phyloP scores from a whole-genome alignment of 2,329 filamentous ascomycete genomes.

The Plectosphaerella sp. region DNA sequence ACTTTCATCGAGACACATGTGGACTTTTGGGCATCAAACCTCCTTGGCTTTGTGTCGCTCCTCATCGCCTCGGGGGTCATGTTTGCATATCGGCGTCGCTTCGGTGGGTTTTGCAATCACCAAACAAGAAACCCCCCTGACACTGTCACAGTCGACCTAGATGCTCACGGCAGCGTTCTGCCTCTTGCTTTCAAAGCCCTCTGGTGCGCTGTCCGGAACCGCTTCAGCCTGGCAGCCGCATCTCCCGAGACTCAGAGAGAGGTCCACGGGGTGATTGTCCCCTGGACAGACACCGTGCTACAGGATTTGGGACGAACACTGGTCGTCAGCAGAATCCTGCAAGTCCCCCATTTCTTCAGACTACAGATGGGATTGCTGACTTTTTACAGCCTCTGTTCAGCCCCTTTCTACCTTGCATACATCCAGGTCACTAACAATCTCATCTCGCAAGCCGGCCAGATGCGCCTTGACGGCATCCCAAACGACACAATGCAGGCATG shows the following conservation, averaged over 20 bases:
- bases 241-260: slow-evolving; percentile 53
- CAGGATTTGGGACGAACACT: slow-evolving; percentile 60
- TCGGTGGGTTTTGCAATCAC: slow-evolving; percentile 5
- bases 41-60: slow-evolving; percentile 54
- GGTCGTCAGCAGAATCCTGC: slow-evolving; percentile 47
- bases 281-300: slow-evolving; percentile 59
- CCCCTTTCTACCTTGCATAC: slow-evolving; percentile 32
- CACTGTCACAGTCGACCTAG: background rate
- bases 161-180: slow-evolving; percentile 38
- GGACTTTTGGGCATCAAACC: slow-evolving; percentile 55
- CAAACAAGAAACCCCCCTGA: too few species aligned
- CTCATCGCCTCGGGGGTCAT: slow-evolving; percentile 34
- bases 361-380: background rate
- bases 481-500: slow-evolving; percentile 53
- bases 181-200: slow-evolving; percentile 52
- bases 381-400: slow-evolving; percentile 3
- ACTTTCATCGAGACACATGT: slow-evolving; percentile 55
- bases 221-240: slow-evolving; percentile 37
- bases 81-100: slow-evolving; percentile 2
- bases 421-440: slow-evolving; percentile 52
- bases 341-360: slow-evolving; percentile 25
- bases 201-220: slow-evolving; percentile 43
- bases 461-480: slow-evolving; percentile 45
- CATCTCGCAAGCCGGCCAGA: slow-evolving; percentile 49
- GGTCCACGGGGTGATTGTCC: slow-evolving; percentile 31